Base-by-base conservation (phyloP, 768 basidiomycete species). In the Lactarius evosmus region DNA sequence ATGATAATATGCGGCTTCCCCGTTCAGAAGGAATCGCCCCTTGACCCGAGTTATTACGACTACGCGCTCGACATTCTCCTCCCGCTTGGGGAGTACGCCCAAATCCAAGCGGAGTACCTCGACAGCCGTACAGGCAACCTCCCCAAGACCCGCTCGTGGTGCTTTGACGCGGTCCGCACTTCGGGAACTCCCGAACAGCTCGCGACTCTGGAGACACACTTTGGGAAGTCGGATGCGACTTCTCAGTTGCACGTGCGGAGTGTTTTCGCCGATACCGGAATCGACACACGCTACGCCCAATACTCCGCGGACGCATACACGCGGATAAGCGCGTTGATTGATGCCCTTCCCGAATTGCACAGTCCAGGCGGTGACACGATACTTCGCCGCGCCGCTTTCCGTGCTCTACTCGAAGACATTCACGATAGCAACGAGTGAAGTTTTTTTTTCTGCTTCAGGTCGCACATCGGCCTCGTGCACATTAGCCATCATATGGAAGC, bases 91-190 rank as follows among this genome's bases (percentile, higher is more conserved):
- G 95, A 97, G 75, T 99, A 97, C 78, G 98, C 97, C 86, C 96
- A 99, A 76, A 83, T 96, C 63, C 96, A 99, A 75, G 93, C 96
- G 73, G 96, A 99, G 76, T 98, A 87, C 77, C 30, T 66, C 11
- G 84, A 98, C 70, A 96, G 98, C 75, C 95, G 86, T 74, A 87
- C 89, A 29, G 94, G 88, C 5, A 83, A 90, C 14, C 76, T 98
- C 63, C 95, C 98, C 77, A 98, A 97, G 83, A 97, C 95, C 78
- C 98, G 95, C 76, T 90, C 89, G 22, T 99, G 96, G 97, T 88
- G 88, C 68, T 81, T 97, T 74, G 97, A 97, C 76, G 86, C 85
- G 33, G 95, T 94, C 34, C 80, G 98, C 62, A 73, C 77, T 25
- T 72, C 80, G 36, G 85, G 81, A 2, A 78, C 78, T 3, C 78